These are phyloP conservation scores for Santalum album DNA, from an alignment of 164 flowering plant genomes.

Conservation along the genomic window DNA sequence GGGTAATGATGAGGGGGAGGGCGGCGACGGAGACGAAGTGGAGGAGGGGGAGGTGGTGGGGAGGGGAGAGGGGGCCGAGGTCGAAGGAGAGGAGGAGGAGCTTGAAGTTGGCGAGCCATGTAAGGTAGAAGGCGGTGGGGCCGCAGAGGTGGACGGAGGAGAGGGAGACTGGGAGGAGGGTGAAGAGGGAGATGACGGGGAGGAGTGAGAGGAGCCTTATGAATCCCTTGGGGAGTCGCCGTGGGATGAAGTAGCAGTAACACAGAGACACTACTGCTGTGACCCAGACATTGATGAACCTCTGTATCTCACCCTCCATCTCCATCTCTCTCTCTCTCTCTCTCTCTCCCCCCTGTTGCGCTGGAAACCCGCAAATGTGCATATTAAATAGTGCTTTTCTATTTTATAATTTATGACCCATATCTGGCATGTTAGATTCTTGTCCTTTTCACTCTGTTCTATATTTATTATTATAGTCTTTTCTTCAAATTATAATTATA, in stretches of 20 bases:
- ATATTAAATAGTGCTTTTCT: too few relatives aligned
- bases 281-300: constrained; percentile 24
- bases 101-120: constrained; percentile 41
- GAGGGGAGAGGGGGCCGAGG: constrained; percentile 19
- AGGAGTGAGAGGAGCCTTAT: constrained; percentile 17
- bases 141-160: neutral
- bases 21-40: neutral
- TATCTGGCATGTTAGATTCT: too few relatives aligned
- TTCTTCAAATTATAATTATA: too few relatives aligned
- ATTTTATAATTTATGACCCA: too few relatives aligned
- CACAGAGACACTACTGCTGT: constrained; percentile 13
- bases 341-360: too few relatives aligned
- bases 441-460: too few relatives aligned
- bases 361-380: too few relatives aligned
- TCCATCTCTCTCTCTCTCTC: too few relatives aligned
- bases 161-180: neutral
- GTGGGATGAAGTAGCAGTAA: constrained; percentile 20
- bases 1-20: neutral
- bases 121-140: constrained; percentile 10
- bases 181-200: neutral
- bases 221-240: constrained; percentile 18
- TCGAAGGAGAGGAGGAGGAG: constrained; percentile 37
- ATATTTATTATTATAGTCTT: too few relatives aligned
- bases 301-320: constrained; percentile 18
- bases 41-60: neutral